Evolutionary conservation across 768 basidiomycete species (phyloP), one percentile per base, ranked within the genome.

Genomic region (Pleurotus pulmonarius): DNA sequence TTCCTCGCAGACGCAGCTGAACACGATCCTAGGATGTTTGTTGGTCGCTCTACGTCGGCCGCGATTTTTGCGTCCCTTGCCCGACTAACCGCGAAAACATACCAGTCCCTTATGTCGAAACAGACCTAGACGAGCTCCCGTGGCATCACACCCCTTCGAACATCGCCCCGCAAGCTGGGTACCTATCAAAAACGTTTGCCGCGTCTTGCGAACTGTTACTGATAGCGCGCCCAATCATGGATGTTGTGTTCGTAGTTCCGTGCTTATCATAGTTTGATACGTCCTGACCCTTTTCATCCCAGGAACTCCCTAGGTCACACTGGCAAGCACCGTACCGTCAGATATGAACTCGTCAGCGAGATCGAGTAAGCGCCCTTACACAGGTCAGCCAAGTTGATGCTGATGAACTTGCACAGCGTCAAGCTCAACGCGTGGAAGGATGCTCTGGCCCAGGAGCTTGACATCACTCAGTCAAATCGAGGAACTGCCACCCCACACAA

Each of bases 1-100:
- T 34, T 37, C 3, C 16, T 38, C 24, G 2, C 11, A 18, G 16
- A 44, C 20, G 12, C 15, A 29, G 49, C 38, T 54, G 39, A 54
- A 25, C 12, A 6, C 11, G 20, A 18, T 39, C 18, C 9, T 22
- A 83, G 77, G 84, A 86, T 55, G 79, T 83, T 4, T 84, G 82
- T 51, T 86, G 85, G 85, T 83, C 81, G 1, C 70, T 86, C 0
- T 85, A 85, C 49, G 83, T 85, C n/a, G 85, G 85, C 6, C 75
- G 85, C 16, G 83, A 85, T 52, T 82, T 79, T 63, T 77, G 75
- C 54, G 73, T 83, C 20, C 64, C 77, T 1, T 64, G 69, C 5
- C 76, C 74, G 2, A 65, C 70, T 20, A 71, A 72, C 25, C 58
- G 65, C 22, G 69, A 72, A 41, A 66, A 65, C 13, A 71, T 81